phyloP scores from a whole-genome alignment of 192 early-diverging fungal species.

The Coemansia sp. region DNA sequence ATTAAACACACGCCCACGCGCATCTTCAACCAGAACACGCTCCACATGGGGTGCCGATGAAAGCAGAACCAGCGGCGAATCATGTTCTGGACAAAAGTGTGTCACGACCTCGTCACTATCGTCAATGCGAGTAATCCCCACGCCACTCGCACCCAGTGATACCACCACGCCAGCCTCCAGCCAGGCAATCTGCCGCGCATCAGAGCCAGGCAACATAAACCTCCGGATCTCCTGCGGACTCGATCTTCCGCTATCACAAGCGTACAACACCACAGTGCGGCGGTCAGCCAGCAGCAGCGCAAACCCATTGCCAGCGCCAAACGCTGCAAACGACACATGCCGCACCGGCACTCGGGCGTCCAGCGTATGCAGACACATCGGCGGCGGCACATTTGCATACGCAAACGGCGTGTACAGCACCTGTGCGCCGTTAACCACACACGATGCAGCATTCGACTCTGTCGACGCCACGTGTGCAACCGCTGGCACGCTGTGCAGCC shows the following conservation, averaged over 20 bases:
- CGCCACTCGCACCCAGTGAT: slow-evolving; percentile 42
- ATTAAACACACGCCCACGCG: slow-evolving; percentile 45
- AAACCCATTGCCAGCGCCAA: slow-evolving; percentile 67
- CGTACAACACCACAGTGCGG: slow-evolving; percentile 19
- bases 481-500: slow-evolving; percentile 13
- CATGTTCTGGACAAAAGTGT: not conserved
- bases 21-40: slow-evolving; percentile 41
- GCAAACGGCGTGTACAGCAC: slow-evolving; percentile 53
- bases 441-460: slow-evolving; percentile 55
- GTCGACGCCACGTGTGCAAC: slow-evolving; percentile 26
- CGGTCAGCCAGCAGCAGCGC: slow-evolving; percentile 67
- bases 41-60: not conserved
- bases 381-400: slow-evolving; percentile 88
- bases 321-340: slow-evolving; percentile 65
- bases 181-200: slow-evolving; percentile 72
- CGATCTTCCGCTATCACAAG: not conserved
- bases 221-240: slow-evolving; percentile 11
- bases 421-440: slow-evolving; percentile 72
- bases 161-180: slow-evolving; percentile 55
- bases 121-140: not conserved
- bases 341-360: slow-evolving; percentile 17
- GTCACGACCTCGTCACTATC: not conserved
- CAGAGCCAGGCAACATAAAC: not conserved
- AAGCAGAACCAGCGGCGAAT: slow-evolving; percentile 16
- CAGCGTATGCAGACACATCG: slow-evolving; percentile 67